Evolutionary conservation across 2,329 filamentous ascomycete species (phyloP), one percentile per base, ranked within the genome.

Genomic region (Phialemoniopsis sp.): DNA sequence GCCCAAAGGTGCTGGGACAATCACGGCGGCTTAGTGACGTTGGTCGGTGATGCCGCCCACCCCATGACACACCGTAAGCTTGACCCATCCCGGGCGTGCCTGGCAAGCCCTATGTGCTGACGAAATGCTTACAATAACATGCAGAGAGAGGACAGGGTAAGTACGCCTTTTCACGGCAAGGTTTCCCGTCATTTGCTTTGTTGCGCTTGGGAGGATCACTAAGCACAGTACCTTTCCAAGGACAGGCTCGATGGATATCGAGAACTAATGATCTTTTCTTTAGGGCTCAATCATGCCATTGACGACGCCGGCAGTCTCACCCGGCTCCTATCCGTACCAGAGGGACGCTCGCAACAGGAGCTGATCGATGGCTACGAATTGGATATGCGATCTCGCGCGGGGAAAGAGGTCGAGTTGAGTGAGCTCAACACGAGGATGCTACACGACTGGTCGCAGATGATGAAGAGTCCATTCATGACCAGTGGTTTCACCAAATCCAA

Each of bases 211-310:
- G n/a, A n/a, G n/a, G n/a, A n/a, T n/a, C n/a, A n/a, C n/a, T n/a
- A n/a, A n/a, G n/a, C n/a, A n/a, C n/a, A n/a, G n/a, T n/a, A n/a
- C n/a, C n/a, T n/a, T n/a, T n/a, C n/a, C n/a, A n/a, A n/a, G n/a
- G n/a, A n/a, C n/a, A n/a, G n/a, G n/a, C n/a, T n/a, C n/a, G n/a
- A n/a, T n/a, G n/a, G n/a, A n/a, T n/a, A n/a, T n/a, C n/a, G n/a
- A n/a, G n/a, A n/a, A n/a, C n/a, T n/a, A n/a, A n/a, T n/a, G n/a
- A n/a, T n/a, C n/a, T 36, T 38, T 40, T 40, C 17, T 8, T 12
- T 18, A 48, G 68, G 67, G 0, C 56, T 72, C n/a, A 73, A 72
- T 43, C 68, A 72, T 42, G 61, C 62, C 3, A 54, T 72, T 9
- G 59, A 59, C 2, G 70, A 73, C 42, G 65, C 61, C 5, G 58